A percentile compares a stretch with the other conserved stretches of the same genome.
These are phyloP conservation scores for Selaginella tamariscina DNA, from an alignment of 75 land plant genomes.

Conservation along the genomic window DNA sequence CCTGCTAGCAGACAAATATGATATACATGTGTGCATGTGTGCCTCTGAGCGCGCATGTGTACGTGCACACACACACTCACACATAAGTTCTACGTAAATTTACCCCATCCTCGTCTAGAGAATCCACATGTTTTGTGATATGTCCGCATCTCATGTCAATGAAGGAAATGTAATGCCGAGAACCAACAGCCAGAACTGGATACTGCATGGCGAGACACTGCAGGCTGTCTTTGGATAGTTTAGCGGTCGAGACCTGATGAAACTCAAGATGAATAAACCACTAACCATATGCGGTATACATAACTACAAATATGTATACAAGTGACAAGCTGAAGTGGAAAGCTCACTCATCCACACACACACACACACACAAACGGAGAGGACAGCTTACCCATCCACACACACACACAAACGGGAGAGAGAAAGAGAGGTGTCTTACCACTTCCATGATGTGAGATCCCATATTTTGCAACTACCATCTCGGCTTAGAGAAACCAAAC, in stretches of 20 bases:
- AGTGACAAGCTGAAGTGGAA: too few species aligned
- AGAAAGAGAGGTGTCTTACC: slow-evolving; percentile 1
- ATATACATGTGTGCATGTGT: too few species aligned
- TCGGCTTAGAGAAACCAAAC: not conserved
- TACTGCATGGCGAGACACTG: not conserved
- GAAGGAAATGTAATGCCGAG: not conserved
- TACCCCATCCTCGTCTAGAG: not conserved
- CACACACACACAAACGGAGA: too few species aligned
- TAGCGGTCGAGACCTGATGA: not conserved
- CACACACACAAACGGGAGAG: too few species aligned
- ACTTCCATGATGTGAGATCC: slow-evolving; percentile 12
- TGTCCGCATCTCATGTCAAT: not conserved
- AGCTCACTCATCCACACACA: too few species aligned
- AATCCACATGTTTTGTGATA: not conserved
- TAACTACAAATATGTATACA: too few species aligned
- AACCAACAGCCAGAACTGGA: not conserved
- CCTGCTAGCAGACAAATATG: not conserved
- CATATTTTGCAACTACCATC: slow-evolving; percentile 10
- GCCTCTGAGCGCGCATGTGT: too few species aligned
- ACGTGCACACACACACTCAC: too few species aligned
- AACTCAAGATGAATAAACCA: too few species aligned
- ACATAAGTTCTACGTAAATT: not conserved
- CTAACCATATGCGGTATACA: too few species aligned
- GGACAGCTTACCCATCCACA: too few species aligned
- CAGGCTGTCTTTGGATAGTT: not conserved